Evolutionary conservation across 2,329 filamentous ascomycete genomes (phyloP).

Genomic region (Fusarium sp.): DNA sequence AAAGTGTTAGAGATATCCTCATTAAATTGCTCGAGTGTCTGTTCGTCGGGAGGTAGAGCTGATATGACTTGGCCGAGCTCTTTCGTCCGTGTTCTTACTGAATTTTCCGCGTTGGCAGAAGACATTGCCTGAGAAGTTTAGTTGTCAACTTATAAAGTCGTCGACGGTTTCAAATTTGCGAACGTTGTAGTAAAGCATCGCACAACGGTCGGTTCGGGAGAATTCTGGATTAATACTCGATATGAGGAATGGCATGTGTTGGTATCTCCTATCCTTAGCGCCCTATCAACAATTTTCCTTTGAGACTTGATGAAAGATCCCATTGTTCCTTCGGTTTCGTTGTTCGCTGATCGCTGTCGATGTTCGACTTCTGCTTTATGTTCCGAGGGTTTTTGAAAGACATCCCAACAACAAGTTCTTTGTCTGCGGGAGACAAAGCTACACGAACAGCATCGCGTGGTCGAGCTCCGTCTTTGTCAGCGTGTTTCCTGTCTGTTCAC

Average conservation of each 20-base stretch:
- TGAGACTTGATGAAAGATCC: conserved; percentile 1
- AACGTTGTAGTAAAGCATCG: background rate
- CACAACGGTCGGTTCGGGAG: background rate
- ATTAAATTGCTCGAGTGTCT: background rate
- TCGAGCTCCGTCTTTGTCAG: background rate
- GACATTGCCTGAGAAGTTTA: background rate
- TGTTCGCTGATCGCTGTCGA: background rate
- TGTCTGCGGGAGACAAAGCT: conserved; percentile 1
- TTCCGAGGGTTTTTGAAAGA: background rate
- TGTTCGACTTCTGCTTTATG: conserved; percentile 7
- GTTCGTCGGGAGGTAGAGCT: background rate
- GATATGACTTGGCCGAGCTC: background rate
- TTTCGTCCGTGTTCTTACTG: background rate
- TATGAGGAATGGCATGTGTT: background rate
- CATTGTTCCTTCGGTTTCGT: conserved; percentile 7
- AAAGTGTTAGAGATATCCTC: background rate
- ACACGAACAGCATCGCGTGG: background rate
- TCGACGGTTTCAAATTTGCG: background rate
- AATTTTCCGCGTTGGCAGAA: background rate
- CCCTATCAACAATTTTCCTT: conserved; percentile 5
- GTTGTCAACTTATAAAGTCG: background rate
- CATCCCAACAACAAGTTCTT: conserved; percentile 4
- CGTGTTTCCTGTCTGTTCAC: background rate
- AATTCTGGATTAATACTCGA: conserved; percentile 13
- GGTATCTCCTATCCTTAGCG: conserved; percentile 8